Base-by-base conservation (phyloP, 768 basidiomycete genomes). In the Collybia sordida region DNA sequence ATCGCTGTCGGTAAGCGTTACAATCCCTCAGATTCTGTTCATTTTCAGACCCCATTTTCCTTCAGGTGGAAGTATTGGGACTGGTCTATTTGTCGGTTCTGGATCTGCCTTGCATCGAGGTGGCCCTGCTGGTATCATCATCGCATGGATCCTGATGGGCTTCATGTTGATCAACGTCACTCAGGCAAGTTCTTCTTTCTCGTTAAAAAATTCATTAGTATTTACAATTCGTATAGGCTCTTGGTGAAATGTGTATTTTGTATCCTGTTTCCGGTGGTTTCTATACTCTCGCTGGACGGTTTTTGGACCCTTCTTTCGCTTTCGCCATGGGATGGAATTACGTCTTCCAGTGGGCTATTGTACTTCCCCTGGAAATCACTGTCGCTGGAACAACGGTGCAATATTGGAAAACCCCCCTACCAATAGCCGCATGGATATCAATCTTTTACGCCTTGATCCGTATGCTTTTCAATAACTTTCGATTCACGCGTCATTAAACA, bases 321-420 rank as follows among this genome's bases (percentile, higher is more conserved):
- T 75, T 75, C 47, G 71, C 74, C 38, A 77, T 77, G 75, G 75
- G 75, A 2, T 77, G 75, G 75, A 77, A 77, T 45, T 77, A 77
- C 51, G 66, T 69, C 31, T 64, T 77, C 36, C 73, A 74, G 68
- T 77, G 75, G 75, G 73, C 70, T 8, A 56, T 74, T 19, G 71
- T 71, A 2, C 61, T 77, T 31, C 75, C 74, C 0, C 58, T 77
- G 22, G 74, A 77, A 62, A 71, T 75, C 15, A 75, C 73, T 2
- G 73, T 77, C 11, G 75, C 74, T 17, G 71, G 65, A 11, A 71
- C 65, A 27, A 77, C 75, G 7, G 71, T 75, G 22, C 63, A 72
- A 46, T 77, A 74, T 54, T 77, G 75, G 74, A 68, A 68, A 4
- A 55, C 63, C 43, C 59, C 68, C 39, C 61, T 72, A 14, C 70